Base-by-base conservation (phyloP, 2,329 filamentous ascomycete species). In the Penicillium sp. region DNA sequence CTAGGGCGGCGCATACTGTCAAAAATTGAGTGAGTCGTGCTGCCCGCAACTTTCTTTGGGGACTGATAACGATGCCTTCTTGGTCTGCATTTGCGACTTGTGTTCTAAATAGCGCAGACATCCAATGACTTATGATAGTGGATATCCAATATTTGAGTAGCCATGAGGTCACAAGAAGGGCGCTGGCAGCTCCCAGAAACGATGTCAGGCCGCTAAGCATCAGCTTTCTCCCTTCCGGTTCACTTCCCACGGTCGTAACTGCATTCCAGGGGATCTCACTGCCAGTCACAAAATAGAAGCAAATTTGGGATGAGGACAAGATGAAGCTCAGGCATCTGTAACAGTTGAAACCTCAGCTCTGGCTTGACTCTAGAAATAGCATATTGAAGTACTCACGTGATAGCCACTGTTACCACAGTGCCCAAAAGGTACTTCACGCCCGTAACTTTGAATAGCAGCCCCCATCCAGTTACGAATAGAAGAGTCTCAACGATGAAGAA, bases 241-340 rank as follows among this genome's bases (percentile, higher is more conserved):
- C 69, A 30, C 58, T 61, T 19, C 65, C 66, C 14, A 70, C 62
- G 41, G 60, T 68, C 17, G 61, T 63, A 2, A 68, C 68, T 19
- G 67, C 63, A 55, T 67, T 64, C 64, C 69, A 72, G 40, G 67
- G 68, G 48, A 70, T 59, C 44, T 72, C 69, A 22, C 64, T 63
- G 25, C 69, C 67, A 11, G 69, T 71, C 28, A 72, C 66, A 38
- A 66, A 63, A 47, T 66, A 71, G 35, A 72, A 72, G 0, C 67
- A 67, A 7, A 70, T 58, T 37, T 71, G 68, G 6, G 67, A 67
- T 4, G 69, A 59, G 16, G 65, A 56, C 3, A 66, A 63, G 41
- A 56, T 50, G 7, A 68, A 58, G 16, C 61, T 61, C 25, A 70
- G 41, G 22, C 45, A 45, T 16, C 69, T 72, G 50, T 22, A 8